Evolutionary conservation across 176 grass and related monocot species (phyloP), one percentile per base, ranked within the genome.

Genomic region (Aegilops tauschii): DNA sequence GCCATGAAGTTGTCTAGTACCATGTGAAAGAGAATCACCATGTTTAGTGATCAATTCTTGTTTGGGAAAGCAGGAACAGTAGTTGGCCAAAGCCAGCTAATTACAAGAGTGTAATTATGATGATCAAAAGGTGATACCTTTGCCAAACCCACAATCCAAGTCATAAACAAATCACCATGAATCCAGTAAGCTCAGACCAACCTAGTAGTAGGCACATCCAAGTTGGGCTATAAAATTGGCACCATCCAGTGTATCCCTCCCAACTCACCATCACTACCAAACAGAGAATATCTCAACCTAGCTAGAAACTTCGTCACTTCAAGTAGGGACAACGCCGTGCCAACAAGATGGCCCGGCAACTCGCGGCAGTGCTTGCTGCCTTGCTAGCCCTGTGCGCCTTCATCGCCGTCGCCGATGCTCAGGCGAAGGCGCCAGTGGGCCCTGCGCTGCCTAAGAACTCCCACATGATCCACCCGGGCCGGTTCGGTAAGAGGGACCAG

Each of bases 401-500:
- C 0, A 34, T 29, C 18, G 78, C 69, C 2, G 20, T 7, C 49
- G 3, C 39, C 45, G 20, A 20, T 63, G n/a, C 8, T 78, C n/a
- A 54, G 45, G 35, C 25, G 9, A 20, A 61, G 0, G 7, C 16
- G 8, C 58, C 58, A 4, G 1, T 8, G 5, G 58, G 4, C 25
- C 3, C 61, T 12, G 21, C n/a, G 1, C 52, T 56, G 14, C 52
- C 52, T 2, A 56, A 56, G 52, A 54, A 73, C 71, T 71, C 10
- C 70, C 50, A 28, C 0, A 0, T 61, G 4, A 58, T 85, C 76
- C 7, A 6, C 40, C 86, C 82, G 2, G 69, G 84, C 6, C 79
- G 2, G 4, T 80, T 36, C 28, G 63, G 17, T 50, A 85, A 82
- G 30, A 71, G 78, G 77, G 42, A 88, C 13, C 64, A 77, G 69